phyloP scores from a whole-genome alignment of 805 yeast genomes.

The Saccharomycopsis lassenensis region DNA sequence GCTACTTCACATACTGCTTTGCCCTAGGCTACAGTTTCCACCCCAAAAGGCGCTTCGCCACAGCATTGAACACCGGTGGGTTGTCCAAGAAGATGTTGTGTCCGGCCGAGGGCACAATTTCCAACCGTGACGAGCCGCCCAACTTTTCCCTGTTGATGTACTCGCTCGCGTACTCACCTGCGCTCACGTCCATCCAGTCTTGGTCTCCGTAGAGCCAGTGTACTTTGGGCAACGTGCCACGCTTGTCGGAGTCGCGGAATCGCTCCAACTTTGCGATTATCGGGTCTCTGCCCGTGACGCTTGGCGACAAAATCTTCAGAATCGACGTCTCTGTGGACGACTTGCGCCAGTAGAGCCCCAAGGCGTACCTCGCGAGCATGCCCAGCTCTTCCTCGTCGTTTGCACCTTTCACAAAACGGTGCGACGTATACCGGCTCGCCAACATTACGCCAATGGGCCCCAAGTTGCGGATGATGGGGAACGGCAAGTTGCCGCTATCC shows the following conservation, averaged over 20 bases:
- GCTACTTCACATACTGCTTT: no score
- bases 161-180: slow-evolving; percentile 29
- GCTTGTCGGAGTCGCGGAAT: slow-evolving; percentile 17
- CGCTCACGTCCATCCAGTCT: slow-evolving; percentile 62
- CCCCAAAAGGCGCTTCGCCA: slow-evolving; percentile 28
- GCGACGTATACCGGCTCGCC: slow-evolving; percentile 23
- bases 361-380: slow-evolving; percentile 25
- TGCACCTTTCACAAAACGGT: slow-evolving; percentile 22
- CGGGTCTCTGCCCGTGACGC: slow-evolving; percentile 57
- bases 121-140: slow-evolving; percentile 18
- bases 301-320: slow-evolving; percentile 29
- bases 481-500: slow-evolving; percentile 25
- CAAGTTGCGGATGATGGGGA: slow-evolving; percentile 9
- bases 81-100: slow-evolving; percentile 73
- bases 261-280: slow-evolving; percentile 43
- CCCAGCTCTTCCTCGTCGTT: slow-evolving; percentile 22
- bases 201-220: slow-evolving; percentile 53
- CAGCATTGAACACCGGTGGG: slow-evolving; percentile 37
- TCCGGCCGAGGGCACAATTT: slow-evolving; percentile 44
- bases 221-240: slow-evolving; percentile 22
- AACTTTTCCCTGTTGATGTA: slow-evolving; percentile 15
- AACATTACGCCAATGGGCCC: slow-evolving; percentile 29
- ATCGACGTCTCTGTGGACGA: slow-evolving; percentile 21
- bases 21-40: no score
- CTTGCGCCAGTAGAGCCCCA: slow-evolving; percentile 22